Evolutionary conservation across 805 yeast species (phyloP), one percentile per base, ranked within the genome.

Genomic region (Yarrowia sp.): DNA sequence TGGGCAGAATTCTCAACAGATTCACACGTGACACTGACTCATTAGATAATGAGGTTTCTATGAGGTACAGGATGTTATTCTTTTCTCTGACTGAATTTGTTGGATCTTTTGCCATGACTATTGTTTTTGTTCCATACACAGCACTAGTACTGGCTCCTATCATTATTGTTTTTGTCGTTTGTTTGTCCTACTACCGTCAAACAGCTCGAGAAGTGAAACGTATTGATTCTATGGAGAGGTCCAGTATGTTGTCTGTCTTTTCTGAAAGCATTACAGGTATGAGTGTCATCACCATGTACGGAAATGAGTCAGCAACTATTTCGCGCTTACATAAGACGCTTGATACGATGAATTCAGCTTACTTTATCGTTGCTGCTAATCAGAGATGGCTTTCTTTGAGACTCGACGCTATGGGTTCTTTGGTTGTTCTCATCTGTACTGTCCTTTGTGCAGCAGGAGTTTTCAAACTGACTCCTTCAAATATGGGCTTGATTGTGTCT

Each of bases 1-100:
- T 89, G 69, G 99, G 99, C 33, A 86, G 98, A 75, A 90, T 93
- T 66, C 90, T 92, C 92, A 93, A 93, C 76, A 83, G 99, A 73
- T 93, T 93, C 73, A 90, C 97, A 6, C 91, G 90, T 74, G 99
- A 93, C 78, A 86, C 93, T 67, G 98, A 92, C 76, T 84, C 92
- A 9, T 84, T 92, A 65, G 99, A 93, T 76, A 97, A 93, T 77
- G 97, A 92, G 70, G 79, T 93, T 68, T 85, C 90, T 10, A 84
- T 83, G 68, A 85, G 84, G 72, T 68, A 84, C 65, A 77, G 90
- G 75, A 75, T 85, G 74, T 79, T 86, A 67, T 66, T 84, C 18
- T 83, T 79, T 66, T 82, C 86, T 8, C 65, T 83, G 31, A 75
- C 83, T 41, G 81, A 78, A 67, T 80, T 86, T 62, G 67, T 80